Evolutionary conservation across 345 rosid species (phyloP).

Genomic region (Aquilaria sinensis): DNA sequence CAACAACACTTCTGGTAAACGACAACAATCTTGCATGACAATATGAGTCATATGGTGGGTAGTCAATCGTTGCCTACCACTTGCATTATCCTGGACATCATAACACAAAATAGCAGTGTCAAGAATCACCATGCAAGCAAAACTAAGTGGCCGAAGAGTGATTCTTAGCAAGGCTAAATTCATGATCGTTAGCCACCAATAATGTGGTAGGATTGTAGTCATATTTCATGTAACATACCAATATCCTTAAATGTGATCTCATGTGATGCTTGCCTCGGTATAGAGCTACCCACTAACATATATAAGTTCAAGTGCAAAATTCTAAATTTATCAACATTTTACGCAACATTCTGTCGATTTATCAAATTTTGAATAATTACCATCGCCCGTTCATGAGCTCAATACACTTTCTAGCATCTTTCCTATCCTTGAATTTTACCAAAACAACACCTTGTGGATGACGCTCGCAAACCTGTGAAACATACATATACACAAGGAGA

Average conservation of each 20-base stretch:
- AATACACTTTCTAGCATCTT: constrained; percentile 82
- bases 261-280: background rate
- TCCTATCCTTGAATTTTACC: constrained; percentile 78
- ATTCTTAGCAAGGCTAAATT: too few species aligned
- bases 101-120: too few species aligned
- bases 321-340: background rate
- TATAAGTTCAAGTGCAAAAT: too few species aligned
- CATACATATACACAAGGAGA: background rate
- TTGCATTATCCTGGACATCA: too few species aligned
- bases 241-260: background rate
- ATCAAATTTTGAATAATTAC: constrained; percentile 26
- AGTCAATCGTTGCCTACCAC: too few species aligned
- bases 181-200: too few species aligned
- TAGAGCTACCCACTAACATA: background rate
- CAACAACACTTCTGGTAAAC: too few species aligned
- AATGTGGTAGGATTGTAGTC: too few species aligned
- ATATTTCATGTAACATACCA: background rate
- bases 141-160: too few species aligned
- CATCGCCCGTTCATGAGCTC: constrained; percentile 94
- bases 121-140: too few species aligned
- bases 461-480: constrained; percentile 71
- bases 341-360: background rate
- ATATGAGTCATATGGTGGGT: too few species aligned
- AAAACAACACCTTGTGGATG: constrained; percentile 93
- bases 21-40: too few species aligned